These are phyloP conservation scores for Lachnellula suecica DNA, from an alignment of 2,329 filamentous ascomycete species.

Conservation along the genomic window DNA sequence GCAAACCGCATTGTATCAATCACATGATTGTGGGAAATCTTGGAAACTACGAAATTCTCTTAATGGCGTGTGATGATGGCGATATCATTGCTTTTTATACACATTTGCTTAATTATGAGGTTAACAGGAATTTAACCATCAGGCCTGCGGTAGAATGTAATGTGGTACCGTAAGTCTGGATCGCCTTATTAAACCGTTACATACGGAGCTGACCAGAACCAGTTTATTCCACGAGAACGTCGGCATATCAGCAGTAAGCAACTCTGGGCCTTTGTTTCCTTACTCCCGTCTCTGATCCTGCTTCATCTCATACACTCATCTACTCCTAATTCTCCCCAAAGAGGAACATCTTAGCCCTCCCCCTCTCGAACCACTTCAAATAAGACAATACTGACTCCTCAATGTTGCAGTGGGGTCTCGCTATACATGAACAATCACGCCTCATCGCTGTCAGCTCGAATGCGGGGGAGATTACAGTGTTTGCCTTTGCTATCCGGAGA, in stretches of 20 bases:
- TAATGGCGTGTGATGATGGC: constrained; percentile 71
- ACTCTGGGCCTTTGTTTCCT: too few relatives aligned
- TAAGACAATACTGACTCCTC: too few relatives aligned
- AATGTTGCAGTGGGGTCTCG: constrained; percentile 82
- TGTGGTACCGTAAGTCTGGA: too few relatives aligned
- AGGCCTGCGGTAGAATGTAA: too few relatives aligned
- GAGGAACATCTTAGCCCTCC: too few relatives aligned
- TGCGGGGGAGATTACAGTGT: constrained; percentile 54
- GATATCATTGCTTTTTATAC: constrained; percentile 73
- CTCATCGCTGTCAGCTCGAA: constrained; percentile 88
- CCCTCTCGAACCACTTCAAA: too few relatives aligned
- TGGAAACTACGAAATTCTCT: constrained; percentile 67
- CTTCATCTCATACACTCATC: too few relatives aligned
- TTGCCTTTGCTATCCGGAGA: constrained; percentile 42
- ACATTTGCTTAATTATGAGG: constrained; percentile 12
- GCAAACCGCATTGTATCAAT: constrained; percentile 47
- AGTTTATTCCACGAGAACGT: constrained; percentile 76
- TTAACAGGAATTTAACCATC: neutral
- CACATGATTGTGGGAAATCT: constrained; percentile 59
- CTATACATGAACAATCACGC: constrained; percentile 77
- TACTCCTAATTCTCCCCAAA: too few relatives aligned
- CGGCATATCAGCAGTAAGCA: constrained; percentile 71
- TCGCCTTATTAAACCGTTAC: too few relatives aligned
- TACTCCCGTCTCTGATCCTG: too few relatives aligned
- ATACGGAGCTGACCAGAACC: too few relatives aligned